Base-by-base conservation (phyloP, 345 rosid genomes). In the Euphorbia lathyris region DNA sequence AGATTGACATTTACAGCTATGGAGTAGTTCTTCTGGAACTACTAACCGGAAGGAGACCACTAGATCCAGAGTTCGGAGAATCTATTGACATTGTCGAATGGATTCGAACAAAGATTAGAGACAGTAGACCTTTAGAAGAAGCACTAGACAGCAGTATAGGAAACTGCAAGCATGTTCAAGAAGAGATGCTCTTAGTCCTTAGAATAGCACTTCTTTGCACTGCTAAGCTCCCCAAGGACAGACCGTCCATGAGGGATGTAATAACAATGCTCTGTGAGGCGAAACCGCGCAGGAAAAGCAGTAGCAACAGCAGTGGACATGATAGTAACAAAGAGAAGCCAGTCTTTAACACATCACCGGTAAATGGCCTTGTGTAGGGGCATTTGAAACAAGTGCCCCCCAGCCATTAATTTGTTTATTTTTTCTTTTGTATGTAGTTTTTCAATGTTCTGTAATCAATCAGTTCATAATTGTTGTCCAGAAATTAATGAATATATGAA, bases 251-350 rank as follows among this genome's bases (percentile, higher is more conserved):
- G 96, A 87, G 90, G 73, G 93, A 90, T 65, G 98, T 86, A 42
- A 78, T 90, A 68, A 86, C 96, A 6, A 94, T 94, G 98, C 95
- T 91, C 4, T 86, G 89, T 12, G 97, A 94, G 78, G 98, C 97
- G 26, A 94, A 88, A 69, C 98, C 98, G 30, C 75, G 97, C 68
- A 77, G 97, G 71, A 94, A 94, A 85, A 91, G 89, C 78, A 83
- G 74, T 27, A 75, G 88, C 74, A 82, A 72, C 80, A 77, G 80
- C 65, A 22, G 73, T 59, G 56, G 76, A 58, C 20, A 78, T 73
- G 72, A 77, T 53, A 67, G 71, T 25, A 77, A 72, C 83, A 84
- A 80, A 75, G 86, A 78, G 29, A 79, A 76, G 70, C 86, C 90
- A 0, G 81, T 89, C 14, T 91, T 88, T 68, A 83, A 79, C 78